A percentile compares a stretch with the other conserved stretches of the same genome.
These are phyloP conservation scores for Fagopyrum esculentum DNA, from an alignment of 148 eudicot species.

Conservation along the genomic window DNA sequence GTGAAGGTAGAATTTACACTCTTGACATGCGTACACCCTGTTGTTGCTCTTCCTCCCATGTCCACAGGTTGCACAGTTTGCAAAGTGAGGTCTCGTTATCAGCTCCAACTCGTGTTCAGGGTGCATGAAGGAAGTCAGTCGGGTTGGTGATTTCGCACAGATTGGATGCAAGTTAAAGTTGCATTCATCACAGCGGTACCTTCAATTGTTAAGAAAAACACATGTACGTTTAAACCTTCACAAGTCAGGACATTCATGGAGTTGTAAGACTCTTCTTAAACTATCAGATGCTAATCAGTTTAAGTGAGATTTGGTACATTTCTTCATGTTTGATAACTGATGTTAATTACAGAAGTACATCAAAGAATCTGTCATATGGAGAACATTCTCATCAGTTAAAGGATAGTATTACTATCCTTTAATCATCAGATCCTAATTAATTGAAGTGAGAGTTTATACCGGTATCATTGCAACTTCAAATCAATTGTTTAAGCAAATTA, in stretches of 20 bases:
- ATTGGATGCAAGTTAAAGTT: conserved; percentile 18
- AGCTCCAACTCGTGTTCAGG: conserved; percentile 28
- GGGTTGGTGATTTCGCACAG: conserved; percentile 22
- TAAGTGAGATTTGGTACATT: no score
- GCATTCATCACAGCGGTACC: conserved; percentile 13
- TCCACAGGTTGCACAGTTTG: background rate
- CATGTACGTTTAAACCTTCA: background rate
- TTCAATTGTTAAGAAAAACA: background rate
- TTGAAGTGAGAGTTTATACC: background rate
- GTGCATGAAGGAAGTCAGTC: conserved; percentile 19
- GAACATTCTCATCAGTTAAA: no score
- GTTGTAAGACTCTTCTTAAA: no score
- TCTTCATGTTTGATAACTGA: no score
- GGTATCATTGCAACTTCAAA: background rate
- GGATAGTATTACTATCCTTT: background rate
- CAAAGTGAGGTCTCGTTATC: conserved; percentile 6
- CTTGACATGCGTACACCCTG: background rate
- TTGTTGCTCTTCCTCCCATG: conserved; percentile 7
- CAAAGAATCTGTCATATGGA: no score
- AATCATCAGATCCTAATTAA: background rate
- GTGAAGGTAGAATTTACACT: conserved; percentile 6
- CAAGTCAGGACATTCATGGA: background rate
- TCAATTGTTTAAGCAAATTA: background rate
- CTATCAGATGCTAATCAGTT: no score
- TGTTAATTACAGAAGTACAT: no score